Evolutionary conservation across 768 basidiomycete genomes (phyloP), one percentile per base, ranked within the genome.

Genomic region (Panaeolus papilionaceus): DNA sequence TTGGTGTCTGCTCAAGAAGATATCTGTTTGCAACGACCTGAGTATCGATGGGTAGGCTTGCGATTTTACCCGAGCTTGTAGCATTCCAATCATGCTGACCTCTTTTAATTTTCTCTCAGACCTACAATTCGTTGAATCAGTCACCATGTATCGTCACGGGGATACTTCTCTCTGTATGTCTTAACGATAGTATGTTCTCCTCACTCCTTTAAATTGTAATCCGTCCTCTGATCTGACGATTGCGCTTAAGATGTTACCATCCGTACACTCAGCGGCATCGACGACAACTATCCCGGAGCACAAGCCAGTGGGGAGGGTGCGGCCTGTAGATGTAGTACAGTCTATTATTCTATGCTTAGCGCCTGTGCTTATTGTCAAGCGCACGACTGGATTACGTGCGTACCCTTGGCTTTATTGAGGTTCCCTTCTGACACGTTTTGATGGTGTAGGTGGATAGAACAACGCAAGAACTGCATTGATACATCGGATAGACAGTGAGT

Each of bases 301-400:
- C 54, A 58, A 7, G 54, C 26, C 28, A 58, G 54, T 37, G 54
- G 54, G 28, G 54, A 58, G 33, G 54, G 54, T 33, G 33, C 54
- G 11, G 33, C 54, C 2, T 58, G 54, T 18, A 58, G 54, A n/a
- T 58, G 54, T 33, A 58, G 54, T 16, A 58, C 54, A 4, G 54
- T 58, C 28, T 58, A 58, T 28, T 58, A 58, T 16, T 58, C 54
- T 16, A 58, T 58, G 54, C 54, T 58, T 12, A 58, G 54, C 12
- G 54, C 54, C 2, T 58, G 54, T 16, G 54, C 54, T 2, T 58
- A 58, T 28, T 58, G 54, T 33, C 54, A 58, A 33, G 54, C 54
- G 11, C 54, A 58, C n/a, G 54, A 58, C 14, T 58, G 54, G 54
- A 58, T 58, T 58, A 58, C 54, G 54, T 58, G 54, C 28, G 54